Conservation (phyloP, 2,329 filamentous ascomycete genomes). For the Fusarium bactridioides region DNA sequence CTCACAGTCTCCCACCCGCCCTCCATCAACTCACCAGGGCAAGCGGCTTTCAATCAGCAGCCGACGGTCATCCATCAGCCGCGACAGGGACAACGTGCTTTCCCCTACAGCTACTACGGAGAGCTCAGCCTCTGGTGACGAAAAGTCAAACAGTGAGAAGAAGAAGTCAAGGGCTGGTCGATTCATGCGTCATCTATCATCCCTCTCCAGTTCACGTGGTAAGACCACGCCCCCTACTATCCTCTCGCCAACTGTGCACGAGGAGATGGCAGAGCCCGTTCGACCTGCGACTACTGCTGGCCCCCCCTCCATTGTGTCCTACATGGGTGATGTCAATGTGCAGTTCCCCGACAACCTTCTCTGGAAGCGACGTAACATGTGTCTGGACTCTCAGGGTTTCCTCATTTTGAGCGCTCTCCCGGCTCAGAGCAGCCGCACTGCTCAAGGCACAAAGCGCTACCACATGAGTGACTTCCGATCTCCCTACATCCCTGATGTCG, state of each 20-base stretch:
- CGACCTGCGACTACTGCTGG: conserved; percentile 45
- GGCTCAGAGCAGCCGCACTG: conserved; percentile 60
- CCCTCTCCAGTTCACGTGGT: conserved; percentile 56
- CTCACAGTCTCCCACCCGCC: conserved; percentile 56
- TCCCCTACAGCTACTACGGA: conserved; percentile 56
- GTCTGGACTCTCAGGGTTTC: conserved; percentile 83
- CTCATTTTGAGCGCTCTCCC: conserved; percentile 75
- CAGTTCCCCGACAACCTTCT: conserved; percentile 96
- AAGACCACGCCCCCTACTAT: conserved; percentile 54
- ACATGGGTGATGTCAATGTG: conserved; percentile 91
- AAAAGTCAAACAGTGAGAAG: conserved; percentile 55
- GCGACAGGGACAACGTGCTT: conserved; percentile 48
- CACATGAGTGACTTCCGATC: conserved; percentile 84
- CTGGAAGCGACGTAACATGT: conserved; percentile 93
- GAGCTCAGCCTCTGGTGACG: conserved; percentile 56
- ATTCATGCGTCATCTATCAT: conserved; percentile 67
- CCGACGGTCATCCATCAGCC: conserved; percentile 60
- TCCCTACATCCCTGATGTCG: conserved; percentile 86
- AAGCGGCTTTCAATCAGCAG: conserved; percentile 71
- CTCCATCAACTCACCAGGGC: conserved; percentile 56
- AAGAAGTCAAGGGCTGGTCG: conserved; percentile 62
- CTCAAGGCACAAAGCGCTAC: conserved; percentile 72
- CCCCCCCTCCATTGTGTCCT: conserved; percentile 61
- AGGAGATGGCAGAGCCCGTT: conserved; percentile 49
- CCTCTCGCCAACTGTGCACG: conserved; percentile 60